These are phyloP conservation scores for Ajuga chamaepitys DNA, from an alignment of 257 asterid genomes.

Conservation along the genomic window DNA sequence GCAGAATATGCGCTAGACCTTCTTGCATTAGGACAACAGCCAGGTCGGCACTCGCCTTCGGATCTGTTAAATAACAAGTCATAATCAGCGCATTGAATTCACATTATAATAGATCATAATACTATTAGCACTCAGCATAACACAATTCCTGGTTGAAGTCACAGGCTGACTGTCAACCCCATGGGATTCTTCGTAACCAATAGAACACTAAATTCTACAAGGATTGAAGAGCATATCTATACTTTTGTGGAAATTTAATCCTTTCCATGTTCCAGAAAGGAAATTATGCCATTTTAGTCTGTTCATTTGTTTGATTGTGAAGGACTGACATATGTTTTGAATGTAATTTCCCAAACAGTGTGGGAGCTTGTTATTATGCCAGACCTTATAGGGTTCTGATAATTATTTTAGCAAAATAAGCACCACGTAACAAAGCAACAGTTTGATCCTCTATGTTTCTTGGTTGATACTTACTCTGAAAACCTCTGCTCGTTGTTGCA, in stretches of 20 bases:
- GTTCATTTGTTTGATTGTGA: not conserved
- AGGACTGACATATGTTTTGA: not conserved
- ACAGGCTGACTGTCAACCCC: not conserved
- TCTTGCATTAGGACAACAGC: slow-evolving; percentile 97
- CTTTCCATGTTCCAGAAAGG: not conserved
- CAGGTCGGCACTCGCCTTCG: slow-evolving; percentile 89
- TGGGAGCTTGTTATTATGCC: not conserved
- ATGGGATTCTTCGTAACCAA: not conserved
- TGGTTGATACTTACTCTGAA: not conserved
- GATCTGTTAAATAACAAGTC: slow-evolving; percentile 43
- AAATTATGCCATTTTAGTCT: not conserved
- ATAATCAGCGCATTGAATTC: slow-evolving; percentile 22
- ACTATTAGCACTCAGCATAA: not conserved
- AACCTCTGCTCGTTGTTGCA: not conserved
- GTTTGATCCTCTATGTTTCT: not conserved
- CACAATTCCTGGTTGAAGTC: not conserved
- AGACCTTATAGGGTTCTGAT: not conserved
- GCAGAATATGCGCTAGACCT: slow-evolving; percentile 79
- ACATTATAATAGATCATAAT: not conserved
- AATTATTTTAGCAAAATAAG: not conserved
- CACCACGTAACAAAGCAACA: not conserved
- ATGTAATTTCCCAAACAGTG: not conserved
- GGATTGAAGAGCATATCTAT: not conserved
- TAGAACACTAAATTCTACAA: not conserved
- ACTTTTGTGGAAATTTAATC: not conserved